A percentile compares a stretch with the other conserved stretches of the same genome.
phyloP scores from a whole-genome alignment of 176 grass and related monocot genomes.

The Triticum urartu region DNA sequence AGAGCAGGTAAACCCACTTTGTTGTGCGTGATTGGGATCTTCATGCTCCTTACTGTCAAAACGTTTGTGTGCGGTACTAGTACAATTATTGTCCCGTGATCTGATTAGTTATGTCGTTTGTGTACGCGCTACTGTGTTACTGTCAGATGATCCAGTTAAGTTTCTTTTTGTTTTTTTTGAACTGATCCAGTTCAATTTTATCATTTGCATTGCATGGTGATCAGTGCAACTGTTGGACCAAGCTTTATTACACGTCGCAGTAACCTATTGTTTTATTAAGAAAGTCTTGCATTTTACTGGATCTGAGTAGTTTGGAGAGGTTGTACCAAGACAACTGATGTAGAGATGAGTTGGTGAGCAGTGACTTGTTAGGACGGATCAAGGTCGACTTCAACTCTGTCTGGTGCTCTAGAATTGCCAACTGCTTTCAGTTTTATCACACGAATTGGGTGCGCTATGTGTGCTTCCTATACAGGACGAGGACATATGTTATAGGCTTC shows the following conservation, averaged over 20 bases:
- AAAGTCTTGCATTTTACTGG: too few relatives aligned
- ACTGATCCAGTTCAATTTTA: neutral
- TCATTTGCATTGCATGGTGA: neutral
- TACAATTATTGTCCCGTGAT: neutral
- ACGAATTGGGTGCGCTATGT: neutral
- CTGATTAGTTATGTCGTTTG: neutral
- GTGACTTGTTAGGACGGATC: neutral
- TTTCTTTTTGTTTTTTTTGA: too few relatives aligned
- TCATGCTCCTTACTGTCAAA: neutral
- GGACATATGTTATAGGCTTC: neutral
- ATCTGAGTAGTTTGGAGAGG: too few relatives aligned
- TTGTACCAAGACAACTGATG: neutral
- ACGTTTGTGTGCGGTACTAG: neutral
- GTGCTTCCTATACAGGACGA: neutral
- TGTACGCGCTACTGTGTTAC: neutral
- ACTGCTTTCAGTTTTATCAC: neutral
- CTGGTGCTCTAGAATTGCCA: neutral
- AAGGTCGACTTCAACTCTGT: neutral
- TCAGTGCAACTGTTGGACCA: neutral
- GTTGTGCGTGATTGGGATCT: neutral
- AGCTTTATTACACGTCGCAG: neutral
- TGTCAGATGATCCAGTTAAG: neutral
- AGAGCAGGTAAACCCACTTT: constrained; percentile 43
- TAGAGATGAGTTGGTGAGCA: neutral
- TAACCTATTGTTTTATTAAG: neutral